Percentiles rank a stretch among this genome's conserved stretches.
Evolutionary conservation across 768 basidiomycete species (phyloP).

Genomic region (Tephrocybe sp.): DNA sequence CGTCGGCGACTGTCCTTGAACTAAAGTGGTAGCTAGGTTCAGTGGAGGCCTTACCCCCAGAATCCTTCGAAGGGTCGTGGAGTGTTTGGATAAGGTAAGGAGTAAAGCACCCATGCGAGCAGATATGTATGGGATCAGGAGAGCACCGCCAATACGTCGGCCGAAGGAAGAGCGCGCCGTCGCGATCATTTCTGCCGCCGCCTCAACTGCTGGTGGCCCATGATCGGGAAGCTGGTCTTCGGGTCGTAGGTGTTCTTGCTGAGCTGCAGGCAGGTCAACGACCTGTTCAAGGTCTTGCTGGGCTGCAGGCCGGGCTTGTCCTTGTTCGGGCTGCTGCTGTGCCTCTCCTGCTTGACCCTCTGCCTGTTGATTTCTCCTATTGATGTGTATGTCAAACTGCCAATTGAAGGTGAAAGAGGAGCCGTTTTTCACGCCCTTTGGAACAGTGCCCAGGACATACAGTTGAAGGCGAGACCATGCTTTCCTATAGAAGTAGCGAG

Average conservation of each 20-base stretch:
- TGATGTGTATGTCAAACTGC: slow-evolving; percentile 36
- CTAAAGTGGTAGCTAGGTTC: slow-evolving; percentile 10
- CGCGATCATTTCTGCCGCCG: slow-evolving; percentile 57
- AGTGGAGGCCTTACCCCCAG: slow-evolving; percentile 32
- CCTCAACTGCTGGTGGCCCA: slow-evolving; percentile 39
- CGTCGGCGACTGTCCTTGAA: slow-evolving; percentile 7
- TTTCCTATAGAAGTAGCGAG: slow-evolving; percentile 42
- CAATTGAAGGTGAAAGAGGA: no score
- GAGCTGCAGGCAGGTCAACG: no score
- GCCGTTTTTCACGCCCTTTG: slow-evolving; percentile 32
- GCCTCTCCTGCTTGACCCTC: slow-evolving; percentile 14
- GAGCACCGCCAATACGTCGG: slow-evolving; percentile 64
- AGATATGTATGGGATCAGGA: slow-evolving; percentile 66
- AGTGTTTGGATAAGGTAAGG: slow-evolving; percentile 48
- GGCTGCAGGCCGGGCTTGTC: neutral
- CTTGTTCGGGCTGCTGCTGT: slow-evolving; percentile 15
- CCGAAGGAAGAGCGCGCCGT: slow-evolving; percentile 60
- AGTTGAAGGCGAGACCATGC: slow-evolving; percentile 37
- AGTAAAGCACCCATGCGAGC: slow-evolving; percentile 63
- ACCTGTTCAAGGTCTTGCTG: no score
- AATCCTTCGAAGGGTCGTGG: slow-evolving; percentile 36
- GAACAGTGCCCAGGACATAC: slow-evolving; percentile 41
- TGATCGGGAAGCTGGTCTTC: slow-evolving; percentile 29
- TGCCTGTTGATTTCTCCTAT: slow-evolving; percentile 7
- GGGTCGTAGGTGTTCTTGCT: slow-evolving; percentile 20